Evolutionary conservation across 805 yeast genomes (phyloP).

Genomic region (Kregervanrija pseudodelftensis): DNA sequence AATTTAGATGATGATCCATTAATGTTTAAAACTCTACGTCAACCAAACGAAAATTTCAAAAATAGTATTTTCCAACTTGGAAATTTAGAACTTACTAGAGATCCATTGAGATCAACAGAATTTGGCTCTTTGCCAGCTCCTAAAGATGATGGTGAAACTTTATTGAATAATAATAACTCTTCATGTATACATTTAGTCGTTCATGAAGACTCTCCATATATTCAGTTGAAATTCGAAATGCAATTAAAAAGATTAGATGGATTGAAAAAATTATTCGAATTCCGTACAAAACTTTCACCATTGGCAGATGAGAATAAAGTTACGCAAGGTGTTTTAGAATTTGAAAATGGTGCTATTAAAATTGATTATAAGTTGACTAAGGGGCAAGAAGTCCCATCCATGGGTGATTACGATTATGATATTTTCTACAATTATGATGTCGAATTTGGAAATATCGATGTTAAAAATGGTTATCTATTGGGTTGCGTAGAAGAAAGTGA

Average conservation of each 20-base stretch:
- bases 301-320: conserved; percentile 4
- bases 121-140: background rate
- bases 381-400: conserved; percentile 20
- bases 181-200: conserved; percentile 13
- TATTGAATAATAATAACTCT: background rate
- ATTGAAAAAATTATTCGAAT: conserved; percentile 5
- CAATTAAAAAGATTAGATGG: conserved; percentile 5
- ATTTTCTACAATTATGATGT: conserved; percentile 16
- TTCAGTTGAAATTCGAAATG: conserved; percentile 19
- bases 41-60: background rate
- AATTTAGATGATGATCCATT: background rate
- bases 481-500: conserved; percentile 5
- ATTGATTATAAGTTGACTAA: conserved; percentile 14
- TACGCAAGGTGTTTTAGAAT: conserved; percentile 2
- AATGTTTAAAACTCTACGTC: background rate
- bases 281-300: conserved; percentile 5
- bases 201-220: conserved; percentile 19
- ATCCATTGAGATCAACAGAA: conserved; percentile 14
- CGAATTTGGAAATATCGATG: conserved; percentile 13
- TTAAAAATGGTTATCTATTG: conserved; percentile 19
- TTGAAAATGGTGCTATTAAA: conserved; percentile 4
- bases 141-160: background rate
- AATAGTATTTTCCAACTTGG: conserved; percentile 15
- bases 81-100: conserved; percentile 12
- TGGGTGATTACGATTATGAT: conserved; percentile 23